These are phyloP conservation scores for Claviceps fusiformis DNA, from an alignment of 2,329 filamentous ascomycete species.

Conservation along the genomic window DNA sequence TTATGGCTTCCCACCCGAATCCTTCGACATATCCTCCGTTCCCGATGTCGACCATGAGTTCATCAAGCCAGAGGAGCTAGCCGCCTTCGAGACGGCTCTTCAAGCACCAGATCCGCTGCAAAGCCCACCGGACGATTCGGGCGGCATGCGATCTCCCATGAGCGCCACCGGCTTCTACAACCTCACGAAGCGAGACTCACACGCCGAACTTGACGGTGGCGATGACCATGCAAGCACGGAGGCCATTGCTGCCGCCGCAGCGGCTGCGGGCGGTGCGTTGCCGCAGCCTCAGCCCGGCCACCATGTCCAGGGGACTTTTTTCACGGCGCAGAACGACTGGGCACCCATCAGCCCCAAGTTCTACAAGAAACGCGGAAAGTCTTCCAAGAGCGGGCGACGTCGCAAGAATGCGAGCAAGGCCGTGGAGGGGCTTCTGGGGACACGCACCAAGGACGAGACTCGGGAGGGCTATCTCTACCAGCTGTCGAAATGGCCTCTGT, in stretches of 20 bases:
- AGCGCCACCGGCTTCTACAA: slow-evolving; percentile 25
- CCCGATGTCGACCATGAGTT: slow-evolving; percentile 77
- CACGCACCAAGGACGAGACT: slow-evolving; percentile 74
- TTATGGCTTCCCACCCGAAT: slow-evolving; percentile 47
- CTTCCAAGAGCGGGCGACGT: slow-evolving; percentile 17
- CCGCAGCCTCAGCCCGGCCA: slow-evolving; percentile 8
- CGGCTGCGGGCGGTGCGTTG: slow-evolving; percentile 25
- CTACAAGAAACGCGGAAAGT: slow-evolving; percentile 22
- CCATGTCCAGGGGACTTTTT: slow-evolving; percentile 40
- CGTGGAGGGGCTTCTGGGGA: slow-evolving; percentile 30
- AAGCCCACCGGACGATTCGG: slow-evolving; percentile 39
- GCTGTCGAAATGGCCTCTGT: slow-evolving; percentile 81
- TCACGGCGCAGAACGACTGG: slow-evolving; percentile 93
- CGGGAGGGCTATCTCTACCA: slow-evolving; percentile 85
- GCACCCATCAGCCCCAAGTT: slow-evolving; percentile 69
- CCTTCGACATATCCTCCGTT: slow-evolving; percentile 54
- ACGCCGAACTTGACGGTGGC: slow-evolving; percentile 15
- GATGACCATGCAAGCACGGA: slow-evolving; percentile 21
- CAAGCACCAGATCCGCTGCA: slow-evolving; percentile 66
- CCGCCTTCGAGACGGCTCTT: slow-evolving; percentile 68
- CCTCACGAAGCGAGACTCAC: slow-evolving; percentile 28
- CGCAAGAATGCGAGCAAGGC: slow-evolving; percentile 25
- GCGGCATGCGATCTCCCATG: slow-evolving; percentile 27
- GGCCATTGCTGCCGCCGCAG: slow-evolving; percentile 24
- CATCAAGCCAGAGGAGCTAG: slow-evolving; percentile 55